Conservation (phyloP, 2,329 filamentous ascomycete species). For the Phialocephala subalpina region DNA sequence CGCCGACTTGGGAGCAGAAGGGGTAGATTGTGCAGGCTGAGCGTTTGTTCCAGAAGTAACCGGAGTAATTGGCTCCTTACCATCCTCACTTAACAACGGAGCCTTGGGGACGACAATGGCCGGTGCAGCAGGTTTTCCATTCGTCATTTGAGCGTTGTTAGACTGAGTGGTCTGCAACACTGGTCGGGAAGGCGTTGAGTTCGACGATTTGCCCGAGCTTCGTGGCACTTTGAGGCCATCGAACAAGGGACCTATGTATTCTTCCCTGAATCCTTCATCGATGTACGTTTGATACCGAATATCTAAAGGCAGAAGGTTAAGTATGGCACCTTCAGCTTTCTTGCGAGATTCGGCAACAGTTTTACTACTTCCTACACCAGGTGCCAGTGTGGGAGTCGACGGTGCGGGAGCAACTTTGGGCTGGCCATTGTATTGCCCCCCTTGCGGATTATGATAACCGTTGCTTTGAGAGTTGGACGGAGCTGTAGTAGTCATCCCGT, state of each 20-base stretch:
- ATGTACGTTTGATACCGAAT: constrained; percentile 79
- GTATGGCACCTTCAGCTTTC: constrained; percentile 71
- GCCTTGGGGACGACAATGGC: background rate
- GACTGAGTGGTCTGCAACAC: background rate
- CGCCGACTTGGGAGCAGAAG: constrained; percentile 30
- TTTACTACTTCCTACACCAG: constrained; percentile 19
- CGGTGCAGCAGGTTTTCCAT: background rate
- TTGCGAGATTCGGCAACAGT: constrained; percentile 47
- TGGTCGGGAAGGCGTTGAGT: background rate
- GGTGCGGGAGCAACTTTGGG: constrained; percentile 8
- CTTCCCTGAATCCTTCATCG: constrained; percentile 73
- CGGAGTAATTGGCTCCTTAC: background rate
- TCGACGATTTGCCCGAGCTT: constrained; percentile 35
- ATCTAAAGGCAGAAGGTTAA: constrained; percentile 70
- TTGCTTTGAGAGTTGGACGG: constrained; percentile 20
- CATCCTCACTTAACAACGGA: background rate
- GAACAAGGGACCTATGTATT: constrained; percentile 70
- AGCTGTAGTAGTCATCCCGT: background rate
- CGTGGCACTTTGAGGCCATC: constrained; percentile 67
- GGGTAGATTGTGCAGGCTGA: constrained; percentile 9
- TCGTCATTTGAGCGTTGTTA: background rate
- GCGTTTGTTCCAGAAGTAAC: background rate
- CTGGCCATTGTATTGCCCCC: constrained; percentile 15
- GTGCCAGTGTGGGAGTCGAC: background rate
- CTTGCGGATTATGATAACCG: constrained; percentile 4